Percentiles rank a stretch among this genome's conserved stretches.
These are phyloP conservation scores for Calvatia gigantea DNA, from an alignment of 768 basidiomycete genomes.

Conservation along the genomic window DNA sequence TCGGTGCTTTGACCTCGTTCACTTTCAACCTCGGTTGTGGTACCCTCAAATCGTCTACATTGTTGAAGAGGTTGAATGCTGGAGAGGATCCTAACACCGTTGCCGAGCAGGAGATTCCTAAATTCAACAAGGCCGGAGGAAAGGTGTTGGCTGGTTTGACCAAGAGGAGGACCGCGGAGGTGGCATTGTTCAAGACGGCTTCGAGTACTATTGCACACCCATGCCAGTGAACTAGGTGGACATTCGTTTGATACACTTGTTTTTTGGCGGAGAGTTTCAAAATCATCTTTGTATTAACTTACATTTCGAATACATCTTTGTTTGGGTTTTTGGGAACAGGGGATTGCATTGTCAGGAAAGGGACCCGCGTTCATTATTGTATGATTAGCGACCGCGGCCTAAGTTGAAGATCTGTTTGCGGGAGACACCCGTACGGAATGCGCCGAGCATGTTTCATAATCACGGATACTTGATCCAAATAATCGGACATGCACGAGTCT, in stretches of 20 bases:
- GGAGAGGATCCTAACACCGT: conserved; percentile 34
- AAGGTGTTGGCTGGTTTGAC: conserved; percentile 26
- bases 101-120: conserved; percentile 31
- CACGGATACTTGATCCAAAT: no score
- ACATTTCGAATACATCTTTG: no score
- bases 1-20: conserved; percentile 29
- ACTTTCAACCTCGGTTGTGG: conserved; percentile 32
- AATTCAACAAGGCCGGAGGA: conserved; percentile 29
- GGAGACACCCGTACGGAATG: no score
- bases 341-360: no score
- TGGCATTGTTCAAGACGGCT: conserved; percentile 30
- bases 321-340: no score
- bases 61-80: conserved; percentile 29
- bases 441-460: no score
- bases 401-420: no score
- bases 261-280: neutral
- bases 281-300: no score
- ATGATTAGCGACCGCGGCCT: no score
- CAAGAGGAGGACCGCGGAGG: conserved; percentile 29
- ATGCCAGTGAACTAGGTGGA: conserved; percentile 13
- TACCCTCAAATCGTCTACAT: conserved; percentile 24
- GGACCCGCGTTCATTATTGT: no score
- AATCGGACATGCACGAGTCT: no score
- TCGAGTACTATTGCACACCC: conserved; percentile 29
- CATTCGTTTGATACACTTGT: neutral